phyloP scores from a whole-genome alignment of 192 early-diverging fungal genomes.

The Coemansia sp. region DNA sequence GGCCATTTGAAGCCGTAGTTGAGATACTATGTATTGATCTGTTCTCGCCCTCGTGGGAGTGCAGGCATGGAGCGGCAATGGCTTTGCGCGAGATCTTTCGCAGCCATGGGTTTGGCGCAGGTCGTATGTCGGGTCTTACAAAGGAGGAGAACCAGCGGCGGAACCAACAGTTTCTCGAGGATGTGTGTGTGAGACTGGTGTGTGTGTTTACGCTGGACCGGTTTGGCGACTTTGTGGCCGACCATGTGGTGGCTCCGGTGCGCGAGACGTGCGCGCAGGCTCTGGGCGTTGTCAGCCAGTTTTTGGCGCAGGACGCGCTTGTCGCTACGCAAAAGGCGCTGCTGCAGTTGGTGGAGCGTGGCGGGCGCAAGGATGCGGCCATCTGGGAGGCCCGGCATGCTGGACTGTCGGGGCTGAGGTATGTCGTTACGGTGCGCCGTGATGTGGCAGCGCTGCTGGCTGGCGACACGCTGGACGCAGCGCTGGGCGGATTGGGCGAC shows the following conservation, averaged over 20 bases:
- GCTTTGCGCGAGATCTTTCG: slow-evolving; percentile 90
- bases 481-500: slow-evolving; percentile 83
- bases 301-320: slow-evolving; percentile 61
- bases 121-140: slow-evolving; percentile 62
- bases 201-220: slow-evolving; percentile 95
- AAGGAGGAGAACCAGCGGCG: slow-evolving; percentile 61
- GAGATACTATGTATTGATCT: slow-evolving; percentile 73
- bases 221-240: slow-evolving; percentile 96
- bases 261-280: slow-evolving; percentile 92
- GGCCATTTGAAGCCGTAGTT: slow-evolving; percentile 72
- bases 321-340: slow-evolving; percentile 60
- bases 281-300: slow-evolving; percentile 72
- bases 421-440: slow-evolving; percentile 87
- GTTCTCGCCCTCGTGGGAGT: slow-evolving; percentile 83
- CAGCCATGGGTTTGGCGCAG: slow-evolving; percentile 81
- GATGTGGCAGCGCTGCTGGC: slow-evolving; percentile 83
- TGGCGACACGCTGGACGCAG: slow-evolving; percentile 73
- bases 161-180: slow-evolving; percentile 84
- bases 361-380: slow-evolving; percentile 18
- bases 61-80: slow-evolving; percentile 95
- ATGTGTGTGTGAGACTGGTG: slow-evolving; percentile 84
- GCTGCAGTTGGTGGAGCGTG: slow-evolving; percentile 59
- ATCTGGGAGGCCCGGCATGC: slow-evolving; percentile 95
- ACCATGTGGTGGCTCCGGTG: slow-evolving; percentile 94
- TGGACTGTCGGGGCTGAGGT: slow-evolving; percentile 90